Evolutionary conservation across 768 basidiomycete genomes (phyloP).

Genomic region (Pulveroboletus sp.): DNA sequence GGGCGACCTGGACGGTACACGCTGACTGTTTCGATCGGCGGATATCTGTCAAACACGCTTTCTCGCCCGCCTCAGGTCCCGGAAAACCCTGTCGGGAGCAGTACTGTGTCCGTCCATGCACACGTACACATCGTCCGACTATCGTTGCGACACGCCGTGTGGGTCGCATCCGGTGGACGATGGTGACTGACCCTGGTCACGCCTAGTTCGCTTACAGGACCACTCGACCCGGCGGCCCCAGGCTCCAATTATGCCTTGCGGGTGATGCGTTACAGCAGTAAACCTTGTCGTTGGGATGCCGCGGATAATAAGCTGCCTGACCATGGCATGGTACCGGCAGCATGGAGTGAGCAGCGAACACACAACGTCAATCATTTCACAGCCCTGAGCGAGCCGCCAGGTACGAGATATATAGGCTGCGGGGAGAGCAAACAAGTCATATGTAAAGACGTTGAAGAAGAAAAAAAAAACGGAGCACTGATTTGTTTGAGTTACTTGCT

Average conservation of each 20-base stretch:
- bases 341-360: conserved; percentile 20
- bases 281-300: conserved; percentile 13
- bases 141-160: not conserved
- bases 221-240: not conserved
- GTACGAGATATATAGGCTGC: not conserved
- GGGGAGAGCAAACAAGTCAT: not conserved
- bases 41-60: not conserved
- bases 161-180: too few species aligned
- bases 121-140: not conserved
- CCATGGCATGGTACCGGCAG: conserved; percentile 18
- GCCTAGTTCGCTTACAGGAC: conserved; percentile 6
- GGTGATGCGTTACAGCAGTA: conserved; percentile 4
- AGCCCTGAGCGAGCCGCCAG: conserved; percentile 15
- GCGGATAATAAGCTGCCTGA: conserved; percentile 17
- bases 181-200: too few species aligned
- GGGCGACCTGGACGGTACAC: not conserved
- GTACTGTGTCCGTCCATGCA: not conserved
- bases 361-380: conserved; percentile 16
- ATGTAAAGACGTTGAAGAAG: conserved; percentile 1
- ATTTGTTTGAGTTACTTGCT: conserved; percentile 6
- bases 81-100: not conserved
- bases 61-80: not conserved
- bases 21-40: too few species aligned
- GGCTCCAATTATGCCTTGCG: conserved; percentile 3
- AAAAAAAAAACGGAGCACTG: conserved; percentile 4